Evolutionary conservation across 768 basidiomycete species (phyloP), one percentile per base, ranked within the genome.

Genomic region (Leccinum pellstonianum): DNA sequence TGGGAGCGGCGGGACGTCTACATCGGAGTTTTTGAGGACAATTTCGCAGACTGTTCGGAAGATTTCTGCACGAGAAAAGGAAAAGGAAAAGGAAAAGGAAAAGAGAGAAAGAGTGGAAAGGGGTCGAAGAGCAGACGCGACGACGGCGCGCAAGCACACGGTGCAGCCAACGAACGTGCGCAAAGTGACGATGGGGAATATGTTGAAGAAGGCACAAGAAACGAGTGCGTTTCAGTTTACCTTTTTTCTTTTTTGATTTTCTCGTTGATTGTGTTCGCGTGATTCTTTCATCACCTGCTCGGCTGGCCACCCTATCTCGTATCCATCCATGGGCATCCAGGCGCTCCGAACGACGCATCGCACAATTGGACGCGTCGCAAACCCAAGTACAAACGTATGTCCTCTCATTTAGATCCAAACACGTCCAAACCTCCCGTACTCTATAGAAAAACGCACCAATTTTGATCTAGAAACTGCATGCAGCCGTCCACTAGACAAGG

Each of bases 171-270:
- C 25, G 21, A 56, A 62, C 21, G 14, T 62, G 46, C 48, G 10
- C 50, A 61, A 31, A 19, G 69, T 65, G 31, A 55, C 61, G 21
- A 63, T 49, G 7, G 50, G 37, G 23, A 57, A 29, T 21, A 48
- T 73, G 19, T 35, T 73, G 2, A 57, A 15, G 51, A 9, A 33
- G 9, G 68, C 64, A 14, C 73, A 73, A 47, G 63, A n/a, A 1
- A 2, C 53, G 31, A 37, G 71, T 71, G 47, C 55, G 70, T 72
- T 3, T 19, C 17, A 35, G 15, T 53, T 23, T 5, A 10, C 41
- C n/a, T 41, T 38, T 8, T 19, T 38, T 12, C 25, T 27, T 31
- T n/a, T 27, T 10, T 14, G 14, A 49, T 21, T 33, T 17, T 49
- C 17, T n/a, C 35, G 14, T 50, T 55, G 48, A 52, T 31, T 6